Evolutionary conservation across 345 rosid species (phyloP), one percentile per base, ranked within the genome.

Genomic region (Crucihimalaya himalaica): DNA sequence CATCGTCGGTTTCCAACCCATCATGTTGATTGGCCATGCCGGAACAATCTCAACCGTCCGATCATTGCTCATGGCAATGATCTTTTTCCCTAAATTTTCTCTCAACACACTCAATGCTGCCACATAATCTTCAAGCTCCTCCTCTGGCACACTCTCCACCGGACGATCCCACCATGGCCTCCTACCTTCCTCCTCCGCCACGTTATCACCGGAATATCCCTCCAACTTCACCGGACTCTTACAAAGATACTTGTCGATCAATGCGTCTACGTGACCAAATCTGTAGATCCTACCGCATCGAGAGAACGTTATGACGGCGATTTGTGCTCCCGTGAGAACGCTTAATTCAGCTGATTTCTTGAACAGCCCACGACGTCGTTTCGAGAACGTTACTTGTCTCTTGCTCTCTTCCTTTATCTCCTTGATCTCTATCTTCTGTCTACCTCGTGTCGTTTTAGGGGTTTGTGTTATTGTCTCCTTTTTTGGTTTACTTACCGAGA

Each of bases 371-470:
- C 64, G 75, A 5, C 83, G 78, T 25, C 87, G 63, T 66, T 84
- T 82, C 1, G 85, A 82, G 40, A 84, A 84, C 2, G 85, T 82
- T 18, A 84, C 85, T 74, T 77, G 82, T 47, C 81, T 79, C 19
- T 72, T 73, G 74, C 70, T 72, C 60, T 66, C 78, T 34, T 43
- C 52, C 4, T 23, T 27, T 6, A 78, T 73, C 70, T 62, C 53
- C 25, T 60, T 78, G 34, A 78, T 78, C 52, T 78, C 81, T 59
- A 78, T 72, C 74, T 72, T 78, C 20, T 61, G 78, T 31, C 81
- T 35, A 8, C 81, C 81, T 29, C 72, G 20, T 7, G 48, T 65
- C 5, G 76, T 71, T 71, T 71, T 71, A 48, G 68, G 67, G 40
- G 10, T 56, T 70, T n/a, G 16, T 35, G 25, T 55, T 76, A 19